A percentile compares a stretch with the other conserved stretches of the same genome.
Conservation (phyloP, 371 early-diverging fungal genomes). For the Mucor velutinosus region DNA sequence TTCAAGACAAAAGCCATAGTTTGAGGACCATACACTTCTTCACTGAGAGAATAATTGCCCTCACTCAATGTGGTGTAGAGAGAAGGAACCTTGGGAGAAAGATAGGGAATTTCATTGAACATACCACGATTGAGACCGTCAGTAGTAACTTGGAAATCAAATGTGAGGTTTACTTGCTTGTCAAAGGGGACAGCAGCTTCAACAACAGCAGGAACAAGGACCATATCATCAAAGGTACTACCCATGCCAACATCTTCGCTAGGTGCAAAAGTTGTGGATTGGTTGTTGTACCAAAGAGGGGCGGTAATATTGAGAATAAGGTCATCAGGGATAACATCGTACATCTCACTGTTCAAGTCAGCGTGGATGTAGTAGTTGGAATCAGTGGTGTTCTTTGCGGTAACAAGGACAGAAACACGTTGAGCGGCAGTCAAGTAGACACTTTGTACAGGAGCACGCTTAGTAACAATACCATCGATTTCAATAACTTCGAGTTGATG, state of each 20-base stretch:
- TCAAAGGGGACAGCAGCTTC: slow-evolving; percentile 47
- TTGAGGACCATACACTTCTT: slow-evolving; percentile 69
- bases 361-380: slow-evolving; percentile 73
- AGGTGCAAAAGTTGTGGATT: slow-evolving; percentile 37
- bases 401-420: slow-evolving; percentile 73
- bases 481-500: slow-evolving; percentile 82
- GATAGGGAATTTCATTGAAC: slow-evolving; percentile 80
- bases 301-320: slow-evolving; percentile 54
- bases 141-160: slow-evolving; percentile 64
- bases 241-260: slow-evolving; percentile 36
- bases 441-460: slow-evolving; percentile 56
- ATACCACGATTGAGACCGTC: slow-evolving; percentile 82
- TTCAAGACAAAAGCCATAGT: slow-evolving; percentile 53
- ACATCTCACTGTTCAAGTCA: slow-evolving; percentile 79
- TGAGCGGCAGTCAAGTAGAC: slow-evolving; percentile 70
- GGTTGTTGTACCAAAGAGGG: slow-evolving; percentile 55
- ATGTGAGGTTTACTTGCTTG: slow-evolving; percentile 57
- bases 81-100: slow-evolving; percentile 67
- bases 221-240: slow-evolving; percentile 54
- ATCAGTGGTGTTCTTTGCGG: slow-evolving; percentile 65
- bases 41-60: slow-evolving; percentile 54
- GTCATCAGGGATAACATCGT: slow-evolving; percentile 62
- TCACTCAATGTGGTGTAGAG: slow-evolving; percentile 68
- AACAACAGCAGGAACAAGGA: slow-evolving; percentile 42
- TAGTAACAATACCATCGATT: slow-evolving; percentile 73